phyloP scores from a whole-genome alignment of 345 rosid genomes.

The Arabis hirsuta region DNA sequence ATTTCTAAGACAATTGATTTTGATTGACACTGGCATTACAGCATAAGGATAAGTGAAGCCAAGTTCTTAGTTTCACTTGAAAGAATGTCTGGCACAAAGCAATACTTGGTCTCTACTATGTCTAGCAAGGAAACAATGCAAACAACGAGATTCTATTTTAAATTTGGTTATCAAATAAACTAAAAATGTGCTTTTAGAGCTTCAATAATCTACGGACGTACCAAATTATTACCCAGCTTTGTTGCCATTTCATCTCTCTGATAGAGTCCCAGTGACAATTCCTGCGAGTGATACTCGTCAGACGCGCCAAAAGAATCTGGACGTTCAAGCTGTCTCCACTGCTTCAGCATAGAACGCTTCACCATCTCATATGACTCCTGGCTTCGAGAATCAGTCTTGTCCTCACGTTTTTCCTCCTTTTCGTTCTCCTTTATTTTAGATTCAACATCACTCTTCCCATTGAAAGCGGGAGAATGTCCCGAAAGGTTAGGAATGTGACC shows the following conservation, averaged over 20 bases:
- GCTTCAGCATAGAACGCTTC: slow-evolving; percentile 63
- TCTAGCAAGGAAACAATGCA: slow-evolving; percentile 32
- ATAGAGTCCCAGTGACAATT: slow-evolving; percentile 71
- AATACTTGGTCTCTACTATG: slow-evolving; percentile 25
- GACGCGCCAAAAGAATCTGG: slow-evolving; percentile 89
- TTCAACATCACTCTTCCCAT: slow-evolving; percentile 51
- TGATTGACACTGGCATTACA: slow-evolving; percentile 33
- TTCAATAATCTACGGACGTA: slow-evolving; percentile 52
- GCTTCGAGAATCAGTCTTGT: slow-evolving; percentile 56
- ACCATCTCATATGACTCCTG: slow-evolving; percentile 58
- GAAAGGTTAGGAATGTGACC: slow-evolving; percentile 55
- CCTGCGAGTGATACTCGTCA: slow-evolving; percentile 88
- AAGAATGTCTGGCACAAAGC: slow-evolving; percentile 18
- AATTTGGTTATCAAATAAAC: slow-evolving; percentile 38
- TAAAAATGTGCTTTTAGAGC: slow-evolving; percentile 25
- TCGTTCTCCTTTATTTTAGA: slow-evolving; percentile 50
- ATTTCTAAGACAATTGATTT: slow-evolving; percentile 20
- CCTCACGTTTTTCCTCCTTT: slow-evolving; percentile 42
- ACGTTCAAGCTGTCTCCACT: slow-evolving; percentile 80
- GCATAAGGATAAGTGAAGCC: slow-evolving; percentile 22
- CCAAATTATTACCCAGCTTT: slow-evolving; percentile 65
- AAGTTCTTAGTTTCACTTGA: slow-evolving; percentile 21
- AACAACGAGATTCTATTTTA: slow-evolving; percentile 3
- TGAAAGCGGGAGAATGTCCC: slow-evolving; percentile 54
- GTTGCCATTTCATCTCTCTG: slow-evolving; percentile 68